phyloP scores from a whole-genome alignment of 352 stramenopile genomes.

The Pythium phragmitis region DNA sequence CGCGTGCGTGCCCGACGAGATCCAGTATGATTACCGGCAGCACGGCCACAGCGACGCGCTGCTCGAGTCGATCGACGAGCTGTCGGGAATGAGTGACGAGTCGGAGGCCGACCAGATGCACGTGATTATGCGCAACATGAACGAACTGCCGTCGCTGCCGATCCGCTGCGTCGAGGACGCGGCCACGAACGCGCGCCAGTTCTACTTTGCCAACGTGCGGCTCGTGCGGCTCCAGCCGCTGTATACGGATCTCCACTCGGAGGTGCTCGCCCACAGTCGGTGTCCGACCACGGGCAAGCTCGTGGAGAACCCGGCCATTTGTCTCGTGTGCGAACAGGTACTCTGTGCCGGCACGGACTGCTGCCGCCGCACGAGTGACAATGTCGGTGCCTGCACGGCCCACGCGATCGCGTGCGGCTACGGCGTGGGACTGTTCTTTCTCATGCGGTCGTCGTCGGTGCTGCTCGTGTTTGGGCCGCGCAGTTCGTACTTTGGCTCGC shows the following conservation, averaged over 20 bases:
- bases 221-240: conserved; percentile 59
- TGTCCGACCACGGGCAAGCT: conserved; percentile 72
- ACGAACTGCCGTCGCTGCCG: conserved; percentile 51
- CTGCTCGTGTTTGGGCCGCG: conserved; percentile 69
- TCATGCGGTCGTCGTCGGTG: conserved; percentile 78
- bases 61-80: conserved; percentile 37
- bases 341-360: conserved; percentile 83
- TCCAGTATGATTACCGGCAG: conserved; percentile 56
- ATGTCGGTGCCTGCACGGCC: conserved; percentile 71
- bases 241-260: conserved; percentile 79
- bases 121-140: conserved; percentile 48
- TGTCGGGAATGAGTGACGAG: conserved; percentile 13
- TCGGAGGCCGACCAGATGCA: conserved; percentile 22
- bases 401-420: conserved; percentile 74
- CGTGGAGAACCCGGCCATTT: conserved; percentile 81
- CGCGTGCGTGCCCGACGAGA: conserved; percentile 43
- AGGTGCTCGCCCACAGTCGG: conserved; percentile 66
- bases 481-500: conserved; percentile 83
- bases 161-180: conserved; percentile 46
- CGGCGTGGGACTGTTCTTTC: conserved; percentile 78
- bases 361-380: conserved; percentile 61
- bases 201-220: conserved; percentile 66
- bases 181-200: conserved; percentile 28
- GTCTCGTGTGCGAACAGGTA: conserved; percentile 71
- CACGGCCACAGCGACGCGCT: conserved; percentile 49